Evolutionary conservation across 768 basidiomycete species (phyloP), one percentile per base, ranked within the genome.

Genomic region (Cystobasidium tubakii): DNA sequence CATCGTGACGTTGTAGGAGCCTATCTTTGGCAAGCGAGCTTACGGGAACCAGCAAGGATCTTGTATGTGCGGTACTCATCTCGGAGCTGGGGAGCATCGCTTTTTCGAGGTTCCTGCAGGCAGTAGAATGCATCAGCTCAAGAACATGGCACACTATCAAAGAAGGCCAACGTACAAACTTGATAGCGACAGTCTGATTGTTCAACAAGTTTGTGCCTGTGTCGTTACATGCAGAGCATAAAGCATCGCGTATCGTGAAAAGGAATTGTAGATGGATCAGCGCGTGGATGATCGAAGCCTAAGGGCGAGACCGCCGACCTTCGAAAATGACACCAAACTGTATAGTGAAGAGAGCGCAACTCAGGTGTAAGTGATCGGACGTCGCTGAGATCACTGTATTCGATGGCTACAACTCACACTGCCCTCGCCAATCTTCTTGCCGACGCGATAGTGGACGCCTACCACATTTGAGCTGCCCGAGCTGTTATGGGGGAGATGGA

Each of bases 21-120:
- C 17, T 33, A 33, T 10, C 44, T 33, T 23, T 75, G 91, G 91
- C 62, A 57, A 46, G 6, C 15, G 7, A 60, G 66, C 90, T 72
- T 81, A 93, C 92, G 86, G 73, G 91, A 92, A 78, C 90, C 89
- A 76, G 89, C 89, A 80, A 99, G 83, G 63, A 95, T 97, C 83
- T 94, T 89, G 84, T 98, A 99, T 29, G 92, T 94, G 77, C 96
- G 89, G 85, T 96, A 99, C 85, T 99, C 96, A 82, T 99, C 96
- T 66, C 96, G 86, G 29, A 99, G 86, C 81, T 98, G 96, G 36
- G 96, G 96, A 7, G 96, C 96, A 83, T 99, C 96, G 15, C 93
- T 93, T 84, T 97, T 98, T 78, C 95, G 87, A 64, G 83, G 83
- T 81, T 84, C 83, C 83, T 83, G 76, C 23, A 31, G 12, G 33